phyloP scores from a whole-genome alignment of 2,329 filamentous ascomycete species.

The Ophiostoma tasmaniense region DNA sequence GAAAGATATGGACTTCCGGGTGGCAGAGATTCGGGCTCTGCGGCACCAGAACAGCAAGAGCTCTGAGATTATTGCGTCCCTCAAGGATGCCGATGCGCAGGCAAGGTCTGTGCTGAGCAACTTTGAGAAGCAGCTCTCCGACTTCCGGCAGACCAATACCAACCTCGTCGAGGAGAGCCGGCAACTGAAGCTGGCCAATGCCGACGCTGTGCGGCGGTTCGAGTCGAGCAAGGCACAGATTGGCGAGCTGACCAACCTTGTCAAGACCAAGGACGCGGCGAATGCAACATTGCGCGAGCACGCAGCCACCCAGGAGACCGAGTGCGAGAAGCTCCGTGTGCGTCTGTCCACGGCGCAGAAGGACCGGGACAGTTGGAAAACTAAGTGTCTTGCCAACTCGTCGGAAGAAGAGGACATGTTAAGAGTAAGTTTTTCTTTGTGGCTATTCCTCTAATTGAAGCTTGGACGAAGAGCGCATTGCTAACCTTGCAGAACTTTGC shows the following conservation, averaged over 20 bases:
- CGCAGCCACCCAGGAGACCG: constrained; percentile 57
- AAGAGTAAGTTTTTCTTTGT: constrained; percentile 75
- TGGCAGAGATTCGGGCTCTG: constrained; percentile 69
- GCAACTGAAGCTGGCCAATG: constrained; percentile 61
- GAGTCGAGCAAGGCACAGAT: constrained; percentile 71
- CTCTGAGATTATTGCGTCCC: constrained; percentile 82
- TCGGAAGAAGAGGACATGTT: constrained; percentile 78
- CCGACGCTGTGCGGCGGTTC: constrained; percentile 59
- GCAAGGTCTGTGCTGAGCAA: constrained; percentile 69
- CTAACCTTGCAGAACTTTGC: constrained; percentile 52
- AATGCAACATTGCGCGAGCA: constrained; percentile 45
- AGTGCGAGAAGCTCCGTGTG: constrained; percentile 71
- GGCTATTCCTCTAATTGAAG: too few relatives aligned
- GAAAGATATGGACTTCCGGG: constrained; percentile 82
- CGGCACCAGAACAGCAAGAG: constrained; percentile 80
- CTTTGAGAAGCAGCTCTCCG: constrained; percentile 81
- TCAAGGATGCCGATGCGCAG: constrained; percentile 82
- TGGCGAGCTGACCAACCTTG: constrained; percentile 61
- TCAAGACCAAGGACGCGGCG: constrained; percentile 65
- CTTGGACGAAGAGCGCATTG: too few relatives aligned
- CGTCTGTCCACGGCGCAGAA: constrained; percentile 71
- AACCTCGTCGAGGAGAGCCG: constrained; percentile 64
- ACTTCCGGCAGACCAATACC: constrained; percentile 72
- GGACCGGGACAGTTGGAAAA: constrained; percentile 77
- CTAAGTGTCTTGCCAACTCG: constrained; percentile 70